A percentile compares a stretch with the other conserved stretches of the same genome.
Evolutionary conservation across 2,329 filamentous ascomycete genomes (phyloP).

Genomic region (Lasiodiplodia sp.): DNA sequence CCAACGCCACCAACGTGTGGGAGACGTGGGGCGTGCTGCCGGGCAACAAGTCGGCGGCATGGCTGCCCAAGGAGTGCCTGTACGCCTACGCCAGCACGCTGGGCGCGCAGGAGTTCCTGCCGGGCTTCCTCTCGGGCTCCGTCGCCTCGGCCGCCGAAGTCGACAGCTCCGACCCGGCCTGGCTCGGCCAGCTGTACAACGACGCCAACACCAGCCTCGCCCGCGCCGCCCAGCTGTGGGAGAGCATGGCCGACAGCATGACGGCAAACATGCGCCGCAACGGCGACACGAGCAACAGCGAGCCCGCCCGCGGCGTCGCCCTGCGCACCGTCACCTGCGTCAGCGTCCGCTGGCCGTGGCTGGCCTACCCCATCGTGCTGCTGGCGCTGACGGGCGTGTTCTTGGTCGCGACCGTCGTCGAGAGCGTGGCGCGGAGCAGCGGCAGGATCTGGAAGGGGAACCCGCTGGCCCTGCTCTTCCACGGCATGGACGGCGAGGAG

Average conservation of each 20-base stretch:
- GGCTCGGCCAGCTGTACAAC: constrained; percentile 1
- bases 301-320: background rate
- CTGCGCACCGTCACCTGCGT: background rate
- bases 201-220: background rate
- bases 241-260: constrained; percentile 6
- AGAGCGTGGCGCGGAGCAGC: background rate
- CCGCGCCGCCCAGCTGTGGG: background rate
- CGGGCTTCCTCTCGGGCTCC: background rate
- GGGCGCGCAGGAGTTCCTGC: background rate
- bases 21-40: background rate
- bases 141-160: background rate
- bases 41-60: background rate
- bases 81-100: background rate
- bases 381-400: background rate
- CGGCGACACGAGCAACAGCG: background rate
- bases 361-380: background rate
- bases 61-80: constrained; percentile 7
- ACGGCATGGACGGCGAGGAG: background rate
- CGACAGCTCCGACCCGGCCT: background rate
- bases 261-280: constrained; percentile 4
- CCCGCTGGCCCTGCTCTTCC: constrained; percentile 7
- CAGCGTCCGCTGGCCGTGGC: constrained; percentile 1
- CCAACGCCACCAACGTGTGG: constrained; percentile 1
- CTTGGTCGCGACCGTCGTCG: background rate
- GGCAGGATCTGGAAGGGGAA: background rate